Conservation (phyloP, 1,284 basidiomycete species). For the Volvariella surrecta region DNA sequence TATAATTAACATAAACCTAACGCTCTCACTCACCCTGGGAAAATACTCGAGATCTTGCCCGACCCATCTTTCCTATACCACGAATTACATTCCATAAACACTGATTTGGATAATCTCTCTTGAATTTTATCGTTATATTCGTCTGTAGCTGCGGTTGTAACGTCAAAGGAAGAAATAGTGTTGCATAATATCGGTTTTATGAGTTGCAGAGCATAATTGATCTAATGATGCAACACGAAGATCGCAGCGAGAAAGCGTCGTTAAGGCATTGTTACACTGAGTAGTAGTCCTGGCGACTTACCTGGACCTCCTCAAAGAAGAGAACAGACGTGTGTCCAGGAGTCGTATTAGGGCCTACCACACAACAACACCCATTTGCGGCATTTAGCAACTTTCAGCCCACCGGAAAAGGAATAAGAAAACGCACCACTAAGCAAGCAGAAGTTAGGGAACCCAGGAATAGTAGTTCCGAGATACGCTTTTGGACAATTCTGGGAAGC, state of each 20-base stretch:
- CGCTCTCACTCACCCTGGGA: constrained; percentile 25
- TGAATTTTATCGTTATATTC: constrained; percentile 34
- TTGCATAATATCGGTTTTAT: constrained; percentile 29
- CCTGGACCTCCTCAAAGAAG: constrained; percentile 34
- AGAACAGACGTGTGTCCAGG: constrained; percentile 40
- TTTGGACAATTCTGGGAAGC: constrained; percentile 26
- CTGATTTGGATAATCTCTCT: constrained; percentile 23
- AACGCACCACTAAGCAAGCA: constrained; percentile 24
- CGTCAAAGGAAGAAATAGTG: constrained; percentile 22
- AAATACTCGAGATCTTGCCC: constrained; percentile 26
- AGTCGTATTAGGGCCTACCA: constrained; percentile 35
- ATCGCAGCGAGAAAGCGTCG: no score
- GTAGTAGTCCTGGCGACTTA: constrained; percentile 10
- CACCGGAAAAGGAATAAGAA: no score
- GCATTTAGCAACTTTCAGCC: background rate
- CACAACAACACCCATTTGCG: no score
- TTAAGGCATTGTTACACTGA: no score
- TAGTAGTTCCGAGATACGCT: constrained; percentile 30
- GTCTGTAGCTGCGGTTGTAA: constrained; percentile 25
- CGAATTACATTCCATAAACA: constrained; percentile 30
- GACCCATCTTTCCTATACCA: constrained; percentile 27
- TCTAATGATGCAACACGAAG: constrained; percentile 13
- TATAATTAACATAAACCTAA: background rate
- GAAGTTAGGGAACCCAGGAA: constrained; percentile 36
- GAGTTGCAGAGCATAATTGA: constrained; percentile 29